These are phyloP conservation scores for Cubamyces sp. DNA, from an alignment of 768 basidiomycete genomes.

Conservation along the genomic window DNA sequence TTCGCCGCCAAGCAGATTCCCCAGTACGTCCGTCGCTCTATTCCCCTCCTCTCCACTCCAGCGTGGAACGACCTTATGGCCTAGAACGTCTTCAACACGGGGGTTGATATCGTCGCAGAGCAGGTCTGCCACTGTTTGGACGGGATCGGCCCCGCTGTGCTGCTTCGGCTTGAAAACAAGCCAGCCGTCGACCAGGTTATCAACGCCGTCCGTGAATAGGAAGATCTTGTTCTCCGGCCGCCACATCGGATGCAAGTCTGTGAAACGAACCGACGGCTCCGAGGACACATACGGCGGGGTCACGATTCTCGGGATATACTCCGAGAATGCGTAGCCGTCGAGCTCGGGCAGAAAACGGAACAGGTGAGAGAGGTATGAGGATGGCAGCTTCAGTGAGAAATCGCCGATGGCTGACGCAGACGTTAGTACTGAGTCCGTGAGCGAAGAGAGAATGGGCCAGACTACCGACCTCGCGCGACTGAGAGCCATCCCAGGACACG, in stretches of 20 bases:
- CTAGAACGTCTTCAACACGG: background rate
- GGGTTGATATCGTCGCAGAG: background rate
- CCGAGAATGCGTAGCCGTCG: background rate
- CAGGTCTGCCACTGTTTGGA: background rate
- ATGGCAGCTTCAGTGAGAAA: conserved; percentile 1
- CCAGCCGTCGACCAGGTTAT: conserved; percentile 4
- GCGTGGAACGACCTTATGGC: background rate
- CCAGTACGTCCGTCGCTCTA: conserved; percentile 2
- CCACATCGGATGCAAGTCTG: background rate
- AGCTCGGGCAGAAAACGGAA: background rate
- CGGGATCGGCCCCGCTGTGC: conserved; percentile 1
- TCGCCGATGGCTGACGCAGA: conserved; percentile 14
- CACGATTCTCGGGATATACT: background rate
- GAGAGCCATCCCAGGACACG: too few relatives aligned
- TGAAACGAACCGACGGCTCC: background rate
- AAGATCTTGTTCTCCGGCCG: background rate
- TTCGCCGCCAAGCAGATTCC: conserved; percentile 3
- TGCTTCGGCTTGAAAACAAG: background rate
- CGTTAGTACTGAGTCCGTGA: background rate
- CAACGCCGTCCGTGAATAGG: conserved; percentile 5
- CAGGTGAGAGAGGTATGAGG: background rate
- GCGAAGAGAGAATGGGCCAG: too few relatives aligned
- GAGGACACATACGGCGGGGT: background rate
- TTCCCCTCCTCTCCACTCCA: conserved; percentile 6
- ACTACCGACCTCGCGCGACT: too few relatives aligned